phyloP scores from a whole-genome alignment of 2,329 filamentous ascomycete species.

The Penicillium sumatraense region DNA sequence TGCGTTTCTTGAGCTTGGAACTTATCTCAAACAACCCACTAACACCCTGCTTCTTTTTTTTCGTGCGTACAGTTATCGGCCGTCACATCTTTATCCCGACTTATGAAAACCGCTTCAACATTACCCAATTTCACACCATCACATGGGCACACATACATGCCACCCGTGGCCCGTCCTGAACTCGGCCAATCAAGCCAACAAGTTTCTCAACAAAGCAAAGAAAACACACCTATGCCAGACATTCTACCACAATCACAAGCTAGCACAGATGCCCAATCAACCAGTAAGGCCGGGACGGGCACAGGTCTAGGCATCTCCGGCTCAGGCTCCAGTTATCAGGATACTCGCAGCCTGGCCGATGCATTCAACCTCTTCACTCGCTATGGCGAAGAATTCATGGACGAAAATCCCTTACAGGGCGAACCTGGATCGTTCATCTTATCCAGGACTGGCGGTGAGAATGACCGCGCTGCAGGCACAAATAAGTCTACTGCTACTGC shows the following conservation, averaged over 20 bases:
- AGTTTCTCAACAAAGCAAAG: slow-evolving; percentile 53
- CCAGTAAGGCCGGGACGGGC: slow-evolving; percentile 31
- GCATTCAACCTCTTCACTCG: slow-evolving; percentile 57
- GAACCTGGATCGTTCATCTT: slow-evolving; percentile 68
- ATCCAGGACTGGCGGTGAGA: slow-evolving; percentile 43
- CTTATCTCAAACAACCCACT: not conserved
- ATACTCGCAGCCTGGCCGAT: slow-evolving; percentile 49
- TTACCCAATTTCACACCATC: slow-evolving; percentile 63
- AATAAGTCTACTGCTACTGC: slow-evolving; percentile 26
- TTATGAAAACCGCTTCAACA: slow-evolving; percentile 58
- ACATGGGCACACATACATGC: slow-evolving; percentile 63
- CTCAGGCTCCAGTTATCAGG: slow-evolving; percentile 34
- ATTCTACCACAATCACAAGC: slow-evolving; percentile 13
- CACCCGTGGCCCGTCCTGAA: slow-evolving; percentile 50
- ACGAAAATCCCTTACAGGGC: slow-evolving; percentile 66
- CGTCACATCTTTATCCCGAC: slow-evolving; percentile 59
- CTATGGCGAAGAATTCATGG: slow-evolving; percentile 66
- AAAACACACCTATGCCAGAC: slow-evolving; percentile 52
- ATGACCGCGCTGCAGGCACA: slow-evolving; percentile 22
- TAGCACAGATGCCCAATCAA: slow-evolving; percentile 27
- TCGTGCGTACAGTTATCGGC: slow-evolving; percentile 59
- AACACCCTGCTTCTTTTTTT: slow-evolving; percentile 5
- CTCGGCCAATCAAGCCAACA: slow-evolving; percentile 39
- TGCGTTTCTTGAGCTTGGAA: not conserved
- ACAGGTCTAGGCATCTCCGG: slow-evolving; percentile 29